Evolutionary conservation across 805 yeast species (phyloP).

Genomic region (Saccharomycopsis amapae): DNA sequence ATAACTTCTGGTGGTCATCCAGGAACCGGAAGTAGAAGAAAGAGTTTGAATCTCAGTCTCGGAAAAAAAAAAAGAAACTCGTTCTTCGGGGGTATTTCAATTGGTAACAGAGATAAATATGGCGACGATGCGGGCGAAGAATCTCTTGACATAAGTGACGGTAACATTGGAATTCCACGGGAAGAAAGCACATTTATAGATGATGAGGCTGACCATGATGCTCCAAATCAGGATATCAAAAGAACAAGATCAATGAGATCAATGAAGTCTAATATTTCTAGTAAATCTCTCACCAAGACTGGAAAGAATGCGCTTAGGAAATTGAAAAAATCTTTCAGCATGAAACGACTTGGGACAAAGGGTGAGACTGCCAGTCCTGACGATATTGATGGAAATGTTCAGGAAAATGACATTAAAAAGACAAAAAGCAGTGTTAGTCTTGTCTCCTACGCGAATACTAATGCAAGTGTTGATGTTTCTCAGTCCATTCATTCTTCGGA

Average conservation of each 20-base stretch:
- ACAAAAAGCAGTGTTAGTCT: not conserved
- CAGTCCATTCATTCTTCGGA: not conserved
- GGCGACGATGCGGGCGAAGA: not conserved
- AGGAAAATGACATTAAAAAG: not conserved
- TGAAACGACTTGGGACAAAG: not conserved
- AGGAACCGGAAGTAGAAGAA: not conserved
- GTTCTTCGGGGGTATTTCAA: conserved; percentile 1
- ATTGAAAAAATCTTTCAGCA: conserved; percentile 15
- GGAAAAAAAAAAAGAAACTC: conserved; percentile 2
- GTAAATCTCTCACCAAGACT: conserved; percentile 4
- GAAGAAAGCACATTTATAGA: not conserved
- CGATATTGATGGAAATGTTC: not conserved
- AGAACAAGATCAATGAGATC: conserved; percentile 4
- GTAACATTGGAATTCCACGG: not conserved
- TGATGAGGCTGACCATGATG: not conserved
- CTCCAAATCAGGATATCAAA: not conserved
- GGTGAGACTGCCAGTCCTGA: not conserved
- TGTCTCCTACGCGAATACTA: not conserved
- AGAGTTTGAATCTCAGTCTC: not conserved
- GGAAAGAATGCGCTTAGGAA: conserved; percentile 15
- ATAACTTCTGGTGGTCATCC: not conserved
- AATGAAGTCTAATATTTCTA: conserved; percentile 9
- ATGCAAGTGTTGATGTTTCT: not conserved
- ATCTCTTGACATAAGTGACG: not conserved
- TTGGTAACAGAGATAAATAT: not conserved